Evolutionary conservation across 768 basidiomycete species (phyloP).

Genomic region (Boletus eberwhitei): DNA sequence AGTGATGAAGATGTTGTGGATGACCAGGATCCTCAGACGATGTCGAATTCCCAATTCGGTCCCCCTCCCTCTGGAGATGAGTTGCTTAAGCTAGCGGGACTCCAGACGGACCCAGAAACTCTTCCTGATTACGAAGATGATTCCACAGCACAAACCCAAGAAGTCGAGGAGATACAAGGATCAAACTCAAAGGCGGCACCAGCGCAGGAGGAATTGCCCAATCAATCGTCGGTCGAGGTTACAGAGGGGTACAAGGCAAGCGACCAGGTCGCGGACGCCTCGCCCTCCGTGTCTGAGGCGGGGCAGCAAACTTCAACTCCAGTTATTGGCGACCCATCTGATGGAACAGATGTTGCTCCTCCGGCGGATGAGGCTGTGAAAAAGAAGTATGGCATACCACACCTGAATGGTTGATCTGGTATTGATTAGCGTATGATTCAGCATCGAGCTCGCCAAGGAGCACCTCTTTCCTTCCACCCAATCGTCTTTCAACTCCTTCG

Average conservation of each 20-base stretch:
- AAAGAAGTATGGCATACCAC: conserved; percentile 19
- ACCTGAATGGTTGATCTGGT: background rate
- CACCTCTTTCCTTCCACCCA: conserved; percentile 44
- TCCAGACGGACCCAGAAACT: conserved; percentile 36
- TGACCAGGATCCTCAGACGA: conserved; percentile 7
- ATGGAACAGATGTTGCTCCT: background rate
- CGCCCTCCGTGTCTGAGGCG: background rate
- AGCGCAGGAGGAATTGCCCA: background rate
- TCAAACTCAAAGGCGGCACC: background rate
- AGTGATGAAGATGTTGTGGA: conserved; percentile 17
- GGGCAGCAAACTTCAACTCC: conserved; percentile 13
- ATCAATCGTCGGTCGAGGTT: conserved; percentile 1
- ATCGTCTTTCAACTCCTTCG: conserved; percentile 20
- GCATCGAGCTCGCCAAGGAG: conserved; percentile 43
- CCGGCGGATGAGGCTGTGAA: conserved; percentile 22
- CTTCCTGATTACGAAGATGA: conserved; percentile 63
- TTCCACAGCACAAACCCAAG: conserved; percentile 11
- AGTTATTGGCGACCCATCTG: conserved; percentile 2
- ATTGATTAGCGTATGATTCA: conserved; percentile 18
- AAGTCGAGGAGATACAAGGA: conserved; percentile 3
- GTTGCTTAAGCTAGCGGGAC: conserved; percentile 50
- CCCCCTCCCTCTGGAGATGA: conserved; percentile 40
- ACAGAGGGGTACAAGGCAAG: conserved; percentile 1
- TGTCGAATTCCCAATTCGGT: background rate
- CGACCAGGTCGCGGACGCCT: background rate